phyloP scores from a whole-genome alignment of 495 filamentous ascomycete genomes.

The Patellaria atrata region DNA sequence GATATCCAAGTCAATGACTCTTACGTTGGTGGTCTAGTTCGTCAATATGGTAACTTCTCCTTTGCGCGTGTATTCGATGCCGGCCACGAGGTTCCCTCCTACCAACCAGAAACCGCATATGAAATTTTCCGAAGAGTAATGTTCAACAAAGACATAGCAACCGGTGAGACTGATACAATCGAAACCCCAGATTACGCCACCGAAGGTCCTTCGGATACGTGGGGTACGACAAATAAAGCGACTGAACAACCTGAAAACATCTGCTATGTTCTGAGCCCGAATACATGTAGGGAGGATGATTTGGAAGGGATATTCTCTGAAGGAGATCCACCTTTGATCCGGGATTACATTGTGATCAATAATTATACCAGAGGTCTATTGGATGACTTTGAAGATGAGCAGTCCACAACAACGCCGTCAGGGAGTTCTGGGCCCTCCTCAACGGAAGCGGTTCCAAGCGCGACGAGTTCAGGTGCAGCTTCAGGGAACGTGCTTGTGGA shows the following conservation, averaged over 20 bases:
- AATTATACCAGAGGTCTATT: constrained; percentile 26
- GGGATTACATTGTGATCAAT: constrained; percentile 38
- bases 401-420: no score
- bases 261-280: constrained; percentile 35
- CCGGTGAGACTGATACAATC: constrained; percentile 32
- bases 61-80: constrained; percentile 46
- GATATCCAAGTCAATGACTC: constrained; percentile 36
- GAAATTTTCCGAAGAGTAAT: constrained; percentile 41
- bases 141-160: constrained; percentile 41
- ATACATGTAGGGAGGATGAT: constrained; percentile 35
- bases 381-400: no score
- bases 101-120: constrained; percentile 42
- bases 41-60: constrained; percentile 43
- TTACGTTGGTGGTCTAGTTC: constrained; percentile 40
- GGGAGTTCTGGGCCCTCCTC: no score
- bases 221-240: constrained; percentile 34
- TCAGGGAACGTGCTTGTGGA: no score
- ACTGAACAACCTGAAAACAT: constrained; percentile 27
- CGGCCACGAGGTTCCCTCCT: constrained; percentile 47
- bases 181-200: constrained; percentile 33
- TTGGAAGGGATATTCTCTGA: constrained; percentile 26
- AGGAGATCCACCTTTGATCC: constrained; percentile 34
- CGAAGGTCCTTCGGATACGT: constrained; percentile 36
- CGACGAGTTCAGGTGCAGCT: no score
- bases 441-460: no score